Conservation (phyloP, 768 basidiomycete species). For the Myochromella boudieri region DNA sequence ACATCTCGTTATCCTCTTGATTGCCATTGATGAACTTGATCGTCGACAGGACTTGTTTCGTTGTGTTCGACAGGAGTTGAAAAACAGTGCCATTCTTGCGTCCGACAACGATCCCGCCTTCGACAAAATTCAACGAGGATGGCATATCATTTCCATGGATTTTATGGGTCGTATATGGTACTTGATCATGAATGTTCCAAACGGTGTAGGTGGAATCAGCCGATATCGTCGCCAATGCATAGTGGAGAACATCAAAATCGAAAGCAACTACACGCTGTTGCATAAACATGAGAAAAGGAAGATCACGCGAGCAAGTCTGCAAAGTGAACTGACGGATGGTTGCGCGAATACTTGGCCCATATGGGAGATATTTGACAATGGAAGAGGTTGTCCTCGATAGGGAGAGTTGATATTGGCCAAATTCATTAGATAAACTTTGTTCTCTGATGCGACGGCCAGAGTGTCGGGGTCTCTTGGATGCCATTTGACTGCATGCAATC, state of each 20-base stretch:
- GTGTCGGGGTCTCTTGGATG: slow-evolving; percentile 80
- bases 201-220: slow-evolving; percentile 79
- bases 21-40: slow-evolving; percentile 72
- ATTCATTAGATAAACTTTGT: slow-evolving; percentile 75
- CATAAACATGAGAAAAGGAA: no score
- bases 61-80: slow-evolving; percentile 77
- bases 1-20: slow-evolving; percentile 82
- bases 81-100: slow-evolving; percentile 83
- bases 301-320: no score
- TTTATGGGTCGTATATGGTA: slow-evolving; percentile 74
- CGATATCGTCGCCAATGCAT: slow-evolving; percentile 78
- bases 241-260: slow-evolving; percentile 79
- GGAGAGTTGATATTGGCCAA: slow-evolving; percentile 60
- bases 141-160: slow-evolving; percentile 79
- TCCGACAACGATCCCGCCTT: slow-evolving; percentile 82
- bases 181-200: slow-evolving; percentile 79
- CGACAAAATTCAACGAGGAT: slow-evolving; percentile 82
- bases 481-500: slow-evolving; percentile 84
- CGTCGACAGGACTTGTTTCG: slow-evolving; percentile 72
- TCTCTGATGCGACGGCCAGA: slow-evolving; percentile 80
- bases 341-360: slow-evolving; percentile 69
- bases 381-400: slow-evolving; percentile 58
- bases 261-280: slow-evolving; percentile 75
- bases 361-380: slow-evolving; percentile 67
- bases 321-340: slow-evolving; percentile 55